Evolutionary conservation across 2,329 filamentous ascomycete species (phyloP), one percentile per base, ranked within the genome.

Genomic region (Sporothrix euskadiensis): DNA sequence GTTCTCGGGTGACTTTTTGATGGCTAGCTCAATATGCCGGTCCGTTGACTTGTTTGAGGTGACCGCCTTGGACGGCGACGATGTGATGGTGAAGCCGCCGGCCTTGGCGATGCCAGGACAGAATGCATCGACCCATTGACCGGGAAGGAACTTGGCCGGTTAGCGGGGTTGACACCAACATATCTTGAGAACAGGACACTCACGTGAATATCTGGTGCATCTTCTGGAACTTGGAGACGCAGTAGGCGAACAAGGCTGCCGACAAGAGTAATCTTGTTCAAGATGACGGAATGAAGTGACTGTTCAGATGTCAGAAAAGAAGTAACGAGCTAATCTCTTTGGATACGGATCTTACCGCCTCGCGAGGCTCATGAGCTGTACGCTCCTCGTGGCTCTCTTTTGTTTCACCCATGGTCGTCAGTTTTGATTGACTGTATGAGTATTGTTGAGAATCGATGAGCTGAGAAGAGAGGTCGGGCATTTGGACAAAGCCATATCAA

Each of bases 31-130:
- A 65, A 97, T 82, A 80, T 91, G 92, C 71, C 71, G 9, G 73
- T 12, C 4, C 30, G n/a, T 10, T 7, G 44, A 7, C 4, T 22
- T 39, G 41, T 1, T 22, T 9, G 8, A 30, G 6, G 22, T 19
- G 16, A 5, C 30, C 10, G 88, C 86, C 72, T 85, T 83, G 57
- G 85, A 86, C 0, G 93, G 93, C 0, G 91, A 83, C 1, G 92
- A 96, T 7, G 93, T 95, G 76, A 97, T 92, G 57, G 94, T 97
- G 84, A 97, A 97, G 73, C 94, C 94, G 47, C 94, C 94, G 3
- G 93, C 90, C 79, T 91, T 89, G 59, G 86, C 78, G 61, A 93
- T 83, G 52, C 84, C 84, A 1, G 94, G 93, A 71, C 94, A 87
- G 80, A 92, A 91, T 7, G 94, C 90, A 80, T 97, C 94, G 73